Conservation (phyloP, 164 flowering plant species). For the Stephania cephalantha region DNA sequence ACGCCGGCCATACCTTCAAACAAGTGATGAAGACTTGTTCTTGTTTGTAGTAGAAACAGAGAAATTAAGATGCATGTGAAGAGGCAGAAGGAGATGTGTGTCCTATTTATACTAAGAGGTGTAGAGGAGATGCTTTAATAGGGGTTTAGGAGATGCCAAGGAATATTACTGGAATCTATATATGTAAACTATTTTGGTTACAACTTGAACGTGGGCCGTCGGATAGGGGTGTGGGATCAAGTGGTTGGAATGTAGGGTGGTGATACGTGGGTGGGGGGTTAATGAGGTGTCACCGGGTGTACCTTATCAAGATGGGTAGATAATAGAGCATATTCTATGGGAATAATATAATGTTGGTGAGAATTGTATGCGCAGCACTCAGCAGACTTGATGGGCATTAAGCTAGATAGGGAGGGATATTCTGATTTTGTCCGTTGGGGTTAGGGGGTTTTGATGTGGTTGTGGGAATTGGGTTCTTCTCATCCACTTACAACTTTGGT, state of each 20-base stretch:
- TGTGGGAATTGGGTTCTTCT: neutral
- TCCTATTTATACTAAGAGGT: neutral
- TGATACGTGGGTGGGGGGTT: neutral
- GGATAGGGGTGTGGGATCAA: neutral
- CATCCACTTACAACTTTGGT: neutral
- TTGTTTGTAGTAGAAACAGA: neutral
- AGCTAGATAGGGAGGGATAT: neutral
- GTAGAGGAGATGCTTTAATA: neutral
- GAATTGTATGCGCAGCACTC: no score
- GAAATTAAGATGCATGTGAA: neutral
- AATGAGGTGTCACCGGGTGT: neutral
- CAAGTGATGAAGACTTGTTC: neutral
- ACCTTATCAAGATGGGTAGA: neutral
- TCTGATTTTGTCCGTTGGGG: neutral
- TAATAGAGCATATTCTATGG: neutral
- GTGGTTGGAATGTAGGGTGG: neutral
- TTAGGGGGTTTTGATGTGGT: neutral
- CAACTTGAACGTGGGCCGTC: neutral
- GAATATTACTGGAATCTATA: neutral
- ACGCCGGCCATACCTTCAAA: constrained; percentile 27
- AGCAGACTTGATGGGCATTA: neutral
- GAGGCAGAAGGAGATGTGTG: neutral
- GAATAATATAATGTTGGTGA: neutral
- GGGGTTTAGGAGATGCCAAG: neutral
- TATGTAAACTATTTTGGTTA: neutral